Evolutionary conservation across 2,329 filamentous ascomycete species (phyloP), one percentile per base, ranked within the genome.

Genomic region (Monosporascus sp.): DNA sequence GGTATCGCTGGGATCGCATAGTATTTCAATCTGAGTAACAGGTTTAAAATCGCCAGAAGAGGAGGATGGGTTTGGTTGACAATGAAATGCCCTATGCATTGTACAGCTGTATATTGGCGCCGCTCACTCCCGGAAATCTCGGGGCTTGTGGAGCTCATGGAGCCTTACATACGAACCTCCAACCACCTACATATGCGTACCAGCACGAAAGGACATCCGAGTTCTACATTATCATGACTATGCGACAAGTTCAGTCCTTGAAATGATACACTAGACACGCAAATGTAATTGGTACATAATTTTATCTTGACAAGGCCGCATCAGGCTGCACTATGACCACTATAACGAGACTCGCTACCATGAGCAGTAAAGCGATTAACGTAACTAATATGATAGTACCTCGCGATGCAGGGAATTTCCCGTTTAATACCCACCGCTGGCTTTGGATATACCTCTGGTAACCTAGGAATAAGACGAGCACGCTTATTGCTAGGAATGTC

Each of bases 391-490:
- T 74, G 45, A 94, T 83, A 22, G 88, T 90, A 4, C 88, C 88
- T 58, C 89, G 78, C 61, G 86, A 88, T 7, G 89, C 88, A 0
- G 89, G 88, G 62, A 92, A 92, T 68, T 91, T 91, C 62, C 89
- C 88, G 58, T 81, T 74, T 55, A 93, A 86, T 24, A 94, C 82
- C 81, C 90, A 94, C 63, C 88, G 79, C 72, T 94, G 89, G 22
- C 82, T 80, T 66, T 89, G 84, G 62, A 90, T 86, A 68, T 91
- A 94, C 50, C 89, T 78, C 65, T 88, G 85, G 68, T 91, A 92
- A 7, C 89, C 89, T 50, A 93, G 76, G 52, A 89, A 77, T 52
- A 94, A 75, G 54, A 91, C 84, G 41, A 93, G 63, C 55, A 93
- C 89, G 60, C 85, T 85, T 61, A 93, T 87, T 40, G 74, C 87